phyloP scores from a whole-genome alignment of 345 rosid genomes.

The Populus euphratica region DNA sequence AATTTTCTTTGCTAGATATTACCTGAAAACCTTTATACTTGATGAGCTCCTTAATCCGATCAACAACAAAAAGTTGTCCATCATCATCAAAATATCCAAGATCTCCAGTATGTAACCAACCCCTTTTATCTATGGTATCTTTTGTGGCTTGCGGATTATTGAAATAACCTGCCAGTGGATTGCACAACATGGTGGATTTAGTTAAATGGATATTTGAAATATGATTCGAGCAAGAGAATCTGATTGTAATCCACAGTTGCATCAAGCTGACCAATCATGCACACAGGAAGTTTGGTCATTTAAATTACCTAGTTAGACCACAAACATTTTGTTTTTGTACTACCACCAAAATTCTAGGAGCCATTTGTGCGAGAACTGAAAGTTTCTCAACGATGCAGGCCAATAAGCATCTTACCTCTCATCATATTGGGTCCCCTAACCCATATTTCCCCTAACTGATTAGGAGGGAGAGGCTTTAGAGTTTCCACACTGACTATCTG shows the following conservation, averaged over 20 bases:
- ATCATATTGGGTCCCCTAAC: constrained; percentile 91
- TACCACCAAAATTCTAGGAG: neutral
- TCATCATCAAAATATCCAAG: constrained; percentile 81
- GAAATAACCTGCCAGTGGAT: constrained; percentile 58
- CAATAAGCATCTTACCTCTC: constrained; percentile 54
- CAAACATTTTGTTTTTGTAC: neutral
- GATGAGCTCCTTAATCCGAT: constrained; percentile 87
- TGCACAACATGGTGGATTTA: neutral
- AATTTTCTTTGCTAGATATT: neutral
- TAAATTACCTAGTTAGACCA: neutral
- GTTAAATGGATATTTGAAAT: neutral
- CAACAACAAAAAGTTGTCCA: constrained; percentile 71
- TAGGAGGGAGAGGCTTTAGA: constrained; percentile 70
- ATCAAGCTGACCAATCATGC: neutral
- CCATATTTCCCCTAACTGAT: constrained; percentile 74
- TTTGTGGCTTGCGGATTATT: constrained; percentile 79
- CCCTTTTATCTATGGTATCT: constrained; percentile 62
- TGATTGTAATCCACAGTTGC: neutral
- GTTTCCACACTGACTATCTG: constrained; percentile 59
- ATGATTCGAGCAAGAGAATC: neutral
- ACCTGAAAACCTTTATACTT: constrained; percentile 96
- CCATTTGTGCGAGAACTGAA: constrained; percentile 6
- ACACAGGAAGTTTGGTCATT: neutral
- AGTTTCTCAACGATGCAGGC: constrained; percentile 1
- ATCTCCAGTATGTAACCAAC: constrained; percentile 93